Evolutionary conservation across 2,329 filamentous ascomycete genomes (phyloP), one percentile per base, ranked within the genome.

Genomic region (Ophiostoma quercus): DNA sequence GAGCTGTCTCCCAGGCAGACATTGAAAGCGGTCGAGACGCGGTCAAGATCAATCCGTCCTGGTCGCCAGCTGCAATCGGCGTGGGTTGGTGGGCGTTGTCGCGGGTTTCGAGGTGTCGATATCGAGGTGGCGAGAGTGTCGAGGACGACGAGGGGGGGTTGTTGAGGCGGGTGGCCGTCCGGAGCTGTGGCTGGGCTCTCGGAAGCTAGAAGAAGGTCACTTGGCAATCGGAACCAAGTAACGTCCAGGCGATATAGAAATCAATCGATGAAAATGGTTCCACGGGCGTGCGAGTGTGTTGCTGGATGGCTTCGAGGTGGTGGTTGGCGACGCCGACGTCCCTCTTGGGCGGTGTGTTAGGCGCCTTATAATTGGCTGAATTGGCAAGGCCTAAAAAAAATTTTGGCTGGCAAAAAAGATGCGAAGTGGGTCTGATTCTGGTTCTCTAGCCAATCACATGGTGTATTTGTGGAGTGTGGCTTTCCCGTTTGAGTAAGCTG

Each of bases 401-500:
- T 43, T 66, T 66, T 66, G 34, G 37, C 65, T 66, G 65, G 65
- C 65, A 66, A 66, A 66, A 65, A 43, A 47, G 39, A 66, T 25
- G 22, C 1, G 32, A 14, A 47, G 65, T 66, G 65, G 65, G 34
- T 43, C 39, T 12, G 4, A 11, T 4, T 1, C 8, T 7, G 43
- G 19, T 4, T 16, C 25, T 4, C 0, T 41, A 11, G 11, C 65
- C 39, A 66, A 66, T 32, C n/a, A 32, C 11, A 25, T 47, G 37
- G 11, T 12, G n/a, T 16, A 32, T 43, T 19, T 12, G 3, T 14
- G 11, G 5, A 43, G 37, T 66, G 34, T 41, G 65, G 37, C 37
- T 25, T 66, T 47, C 25, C 57, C 25, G 12, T 62, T 32, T 29
- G 25, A 62, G 25, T 66, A 66, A 66, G 37, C 63, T 66, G 63